Evolutionary conservation across 768 basidiomycete species (phyloP).

Genomic region (Leucogyrophana mollusca): DNA sequence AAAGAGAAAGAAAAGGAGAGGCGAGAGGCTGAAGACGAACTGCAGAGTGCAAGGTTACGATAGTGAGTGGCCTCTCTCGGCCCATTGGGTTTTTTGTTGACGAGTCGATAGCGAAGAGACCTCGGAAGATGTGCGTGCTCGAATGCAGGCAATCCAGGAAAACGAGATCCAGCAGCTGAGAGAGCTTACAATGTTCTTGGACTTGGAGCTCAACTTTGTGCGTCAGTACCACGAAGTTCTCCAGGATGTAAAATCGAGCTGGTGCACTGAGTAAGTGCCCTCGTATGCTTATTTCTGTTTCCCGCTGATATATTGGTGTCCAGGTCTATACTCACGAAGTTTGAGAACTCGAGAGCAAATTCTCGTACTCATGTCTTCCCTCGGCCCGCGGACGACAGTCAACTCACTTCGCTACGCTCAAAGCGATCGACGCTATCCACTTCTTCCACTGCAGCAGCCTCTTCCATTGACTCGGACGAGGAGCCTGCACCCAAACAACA

Average conservation of each 20-base stretch:
- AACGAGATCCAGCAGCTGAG: conserved; percentile 71
- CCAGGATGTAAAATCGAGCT: conserved; percentile 62
- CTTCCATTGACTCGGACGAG: conserved; percentile 36
- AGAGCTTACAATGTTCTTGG: conserved; percentile 69
- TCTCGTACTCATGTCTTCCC: conserved; percentile 16
- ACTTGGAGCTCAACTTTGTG: conserved; percentile 72
- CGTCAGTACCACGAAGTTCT: conserved; percentile 73
- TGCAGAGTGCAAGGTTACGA: conserved; percentile 65
- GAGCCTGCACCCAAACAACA: conserved; percentile 20
- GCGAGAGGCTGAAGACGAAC: conserved; percentile 78
- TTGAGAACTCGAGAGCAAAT: conserved; percentile 19
- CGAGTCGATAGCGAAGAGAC: conserved; percentile 70
- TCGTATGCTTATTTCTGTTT: not conserved
- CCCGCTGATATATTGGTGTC: conserved; percentile 8
- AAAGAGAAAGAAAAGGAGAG: conserved; percentile 79
- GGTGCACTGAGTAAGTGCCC: conserved; percentile 60
- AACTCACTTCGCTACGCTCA: conserved; percentile 32
- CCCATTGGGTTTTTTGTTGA: not conserved
- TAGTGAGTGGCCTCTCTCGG: conserved; percentile 53
- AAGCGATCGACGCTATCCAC: conserved; percentile 27
- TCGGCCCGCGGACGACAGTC: conserved; percentile 21
- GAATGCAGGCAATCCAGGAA: conserved; percentile 79
- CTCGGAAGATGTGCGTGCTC: conserved; percentile 76
- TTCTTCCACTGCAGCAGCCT: conserved; percentile 5
- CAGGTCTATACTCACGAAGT: conserved; percentile 30